These are phyloP conservation scores for Mycotypha africana DNA, from an alignment of 371 early-diverging fungal species.

Conservation along the genomic window DNA sequence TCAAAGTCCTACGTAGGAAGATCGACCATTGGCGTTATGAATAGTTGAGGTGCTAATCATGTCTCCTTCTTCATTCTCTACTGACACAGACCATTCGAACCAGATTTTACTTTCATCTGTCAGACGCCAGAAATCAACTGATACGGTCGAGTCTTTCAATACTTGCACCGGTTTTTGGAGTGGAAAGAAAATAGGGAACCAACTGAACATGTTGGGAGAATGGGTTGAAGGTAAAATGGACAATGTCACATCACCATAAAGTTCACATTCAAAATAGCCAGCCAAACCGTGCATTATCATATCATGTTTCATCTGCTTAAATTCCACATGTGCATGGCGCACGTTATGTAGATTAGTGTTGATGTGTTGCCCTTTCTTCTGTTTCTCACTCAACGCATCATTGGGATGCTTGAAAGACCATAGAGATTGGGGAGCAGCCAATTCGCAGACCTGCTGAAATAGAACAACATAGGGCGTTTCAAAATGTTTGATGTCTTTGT, in stretches of 20 bases:
- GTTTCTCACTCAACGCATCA: constrained; percentile 2
- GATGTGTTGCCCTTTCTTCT: constrained; percentile 31
- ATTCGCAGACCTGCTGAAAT: constrained; percentile 65
- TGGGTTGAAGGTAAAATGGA: constrained; percentile 84
- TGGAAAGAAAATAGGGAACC: constrained; percentile 97
- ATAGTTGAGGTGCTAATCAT: constrained; percentile 26
- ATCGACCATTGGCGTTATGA: constrained; percentile 53
- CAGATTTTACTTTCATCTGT: constrained; percentile 77
- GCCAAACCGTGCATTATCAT: constrained; percentile 88
- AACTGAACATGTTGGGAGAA: constrained; percentile 90
- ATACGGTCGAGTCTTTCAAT: constrained; percentile 49
- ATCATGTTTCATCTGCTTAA: constrained; percentile 47
- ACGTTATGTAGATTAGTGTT: constrained; percentile 70
- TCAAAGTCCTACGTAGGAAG: constrained; percentile 53
- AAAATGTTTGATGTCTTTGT: constrained; percentile 59
- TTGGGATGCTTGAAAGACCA: constrained; percentile 88
- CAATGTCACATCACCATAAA: constrained; percentile 80
- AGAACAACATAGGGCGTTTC: constrained; percentile 95
- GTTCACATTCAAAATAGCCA: constrained; percentile 88
- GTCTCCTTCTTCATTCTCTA: constrained; percentile 22
- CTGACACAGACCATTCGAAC: constrained; percentile 88
- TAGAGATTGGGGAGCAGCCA: constrained; percentile 64
- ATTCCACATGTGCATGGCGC: constrained; percentile 51
- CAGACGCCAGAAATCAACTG: constrained; percentile 83
- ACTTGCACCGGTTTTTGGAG: constrained; percentile 69